Evolutionary conservation across 129 eudicot species (phyloP), one percentile per base, ranked within the genome.

Genomic region (Kitagawia praeruptora): DNA sequence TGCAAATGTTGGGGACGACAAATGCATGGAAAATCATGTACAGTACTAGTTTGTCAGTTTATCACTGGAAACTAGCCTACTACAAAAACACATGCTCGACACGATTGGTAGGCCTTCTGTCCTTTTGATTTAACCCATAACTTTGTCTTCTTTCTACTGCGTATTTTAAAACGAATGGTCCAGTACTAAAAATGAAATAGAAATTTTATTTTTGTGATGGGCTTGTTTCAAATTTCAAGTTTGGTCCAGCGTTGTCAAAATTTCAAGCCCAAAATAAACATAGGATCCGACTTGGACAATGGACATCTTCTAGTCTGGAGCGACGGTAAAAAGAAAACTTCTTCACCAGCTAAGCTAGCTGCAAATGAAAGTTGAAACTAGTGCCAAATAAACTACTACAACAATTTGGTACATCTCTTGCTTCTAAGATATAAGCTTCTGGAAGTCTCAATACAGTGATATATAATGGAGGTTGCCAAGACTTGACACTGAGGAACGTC

Each of bases 21-120:
- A 58, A n/a, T 58, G 66, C 31, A 58, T 58, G 66, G 66, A 58
- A 58, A 58, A 2, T 58, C 66, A 58, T 56, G 31, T 58, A n/a
- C n/a, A n/a, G n/a, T n/a, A 58, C 66, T 58, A 31, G 14, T n/a
- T 58, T 58, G 66, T 58, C 66, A 58, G 66, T 58, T 23, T 58
- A 58, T n/a, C 66, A 23, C 13, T 58, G 66, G 14, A n/a, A 58
- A 58, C 66, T 58, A 58, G 8, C 27, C 28, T 8, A 21, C n/a
- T 18, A 53, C 28, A 56, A 56, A 56, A 21, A 56, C 66, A 58
- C 66, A 23, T 58, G 66, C 66, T 58, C 66, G 66, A 23, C 66
- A 58, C 66, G 66, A 58, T n/a, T 58, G 66, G 66, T 58, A 58
- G 66, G 66, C 66, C 66, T 58, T 10, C 66, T 58, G 66, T 58